Conservation (phyloP, 139 green algal genomes). For the Chara braunii region DNA sequence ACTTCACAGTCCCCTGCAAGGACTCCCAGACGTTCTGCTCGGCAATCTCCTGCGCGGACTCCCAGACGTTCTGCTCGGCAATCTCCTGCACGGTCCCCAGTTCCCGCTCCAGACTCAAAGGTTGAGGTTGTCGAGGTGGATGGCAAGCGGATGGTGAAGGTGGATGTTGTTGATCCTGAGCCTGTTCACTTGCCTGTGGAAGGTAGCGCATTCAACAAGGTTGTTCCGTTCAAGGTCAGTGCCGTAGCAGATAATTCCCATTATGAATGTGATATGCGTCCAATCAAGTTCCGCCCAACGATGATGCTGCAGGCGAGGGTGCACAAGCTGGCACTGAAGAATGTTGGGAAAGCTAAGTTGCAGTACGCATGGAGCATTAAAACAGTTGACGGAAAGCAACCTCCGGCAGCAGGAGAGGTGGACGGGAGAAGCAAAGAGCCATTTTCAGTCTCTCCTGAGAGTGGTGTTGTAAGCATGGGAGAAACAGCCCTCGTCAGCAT, state of each 20-base stretch:
- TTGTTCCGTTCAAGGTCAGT: slow-evolving; percentile 25
- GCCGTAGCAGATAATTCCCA: slow-evolving; percentile 35
- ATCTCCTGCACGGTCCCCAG: too few relatives aligned
- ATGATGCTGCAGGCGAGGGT: slow-evolving; percentile 75
- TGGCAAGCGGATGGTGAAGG: neutral
- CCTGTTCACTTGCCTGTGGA: slow-evolving; percentile 4
- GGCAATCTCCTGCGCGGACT: too few relatives aligned
- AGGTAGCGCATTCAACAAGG: slow-evolving; percentile 6
- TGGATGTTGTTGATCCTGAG: slow-evolving; percentile 13
- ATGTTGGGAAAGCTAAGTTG: slow-evolving; percentile 50
- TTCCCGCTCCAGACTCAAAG: too few relatives aligned
- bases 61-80: too few relatives aligned
- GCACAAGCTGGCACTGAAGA: slow-evolving; percentile 63
- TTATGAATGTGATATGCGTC: slow-evolving; percentile 43
- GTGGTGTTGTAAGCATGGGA: slow-evolving; percentile 47
- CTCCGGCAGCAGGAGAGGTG: too few relatives aligned
- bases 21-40: too few relatives aligned
- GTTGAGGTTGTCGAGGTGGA: too few relatives aligned
- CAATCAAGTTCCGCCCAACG: slow-evolving; percentile 63
- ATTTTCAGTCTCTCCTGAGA: slow-evolving; percentile 11
- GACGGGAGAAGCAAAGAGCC: too few relatives aligned
- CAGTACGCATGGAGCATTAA: slow-evolving; percentile 46
- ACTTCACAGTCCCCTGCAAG: too few relatives aligned
- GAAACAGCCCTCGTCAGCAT: slow-evolving; percentile 52
- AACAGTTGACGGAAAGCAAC: neutral